Conservation (phyloP, 768 basidiomycete species). For the Leccinellum luteum region DNA sequence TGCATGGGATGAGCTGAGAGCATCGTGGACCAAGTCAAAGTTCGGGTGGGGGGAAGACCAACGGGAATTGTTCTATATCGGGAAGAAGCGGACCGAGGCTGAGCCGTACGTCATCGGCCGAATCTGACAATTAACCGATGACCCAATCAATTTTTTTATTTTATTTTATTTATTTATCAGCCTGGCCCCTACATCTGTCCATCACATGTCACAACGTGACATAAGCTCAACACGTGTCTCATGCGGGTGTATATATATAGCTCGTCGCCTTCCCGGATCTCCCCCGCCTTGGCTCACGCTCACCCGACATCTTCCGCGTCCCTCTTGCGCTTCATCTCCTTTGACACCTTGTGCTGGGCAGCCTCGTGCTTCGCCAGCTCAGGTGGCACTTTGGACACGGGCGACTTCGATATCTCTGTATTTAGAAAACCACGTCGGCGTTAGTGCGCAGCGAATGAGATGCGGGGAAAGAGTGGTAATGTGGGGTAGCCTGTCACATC, state of each 20-base stretch:
- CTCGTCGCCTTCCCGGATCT: neutral
- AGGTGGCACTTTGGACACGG: constrained; percentile 82
- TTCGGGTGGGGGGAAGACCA: neutral
- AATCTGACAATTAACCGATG: neutral
- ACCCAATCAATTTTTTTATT: neutral
- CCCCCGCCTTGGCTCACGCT: neutral
- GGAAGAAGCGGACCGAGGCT: constrained; percentile 15
- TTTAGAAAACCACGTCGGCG: neutral
- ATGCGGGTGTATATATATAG: neutral
- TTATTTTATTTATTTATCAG: neutral
- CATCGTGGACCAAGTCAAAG: constrained; percentile 25
- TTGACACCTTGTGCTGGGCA: constrained; percentile 85
- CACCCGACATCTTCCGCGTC: constrained; percentile 75
- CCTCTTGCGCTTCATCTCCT: constrained; percentile 94
- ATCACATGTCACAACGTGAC: neutral
- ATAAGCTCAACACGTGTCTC: neutral
- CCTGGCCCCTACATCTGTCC: neutral
- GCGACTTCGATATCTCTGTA: constrained; percentile 90
- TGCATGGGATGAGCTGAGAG: constrained; percentile 40
- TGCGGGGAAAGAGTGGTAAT: constrained; percentile 14
- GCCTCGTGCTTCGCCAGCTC: constrained; percentile 91
- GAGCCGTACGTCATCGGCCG: constrained; percentile 18
- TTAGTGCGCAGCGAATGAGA: constrained; percentile 16
- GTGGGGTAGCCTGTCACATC: constrained; percentile 5
- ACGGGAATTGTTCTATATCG: constrained; percentile 13